Percentiles rank a stretch among this genome's conserved stretches.
phyloP scores from a whole-genome alignment of 139 green algal genomes.

The Coelastrella sp. region DNA sequence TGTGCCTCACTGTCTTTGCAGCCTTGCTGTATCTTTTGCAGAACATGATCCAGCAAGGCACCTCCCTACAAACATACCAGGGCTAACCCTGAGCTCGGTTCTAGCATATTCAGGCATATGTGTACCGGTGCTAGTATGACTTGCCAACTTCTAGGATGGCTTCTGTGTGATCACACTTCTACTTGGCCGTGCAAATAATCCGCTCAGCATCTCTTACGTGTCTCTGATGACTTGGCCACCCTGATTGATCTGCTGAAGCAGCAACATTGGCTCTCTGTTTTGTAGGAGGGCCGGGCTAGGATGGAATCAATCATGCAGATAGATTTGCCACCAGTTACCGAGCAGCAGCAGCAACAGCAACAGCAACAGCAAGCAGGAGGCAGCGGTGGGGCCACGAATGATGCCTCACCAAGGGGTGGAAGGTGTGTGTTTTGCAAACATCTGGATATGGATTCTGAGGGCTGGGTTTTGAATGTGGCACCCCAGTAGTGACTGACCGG shows the following conservation, averaged over 20 bases:
- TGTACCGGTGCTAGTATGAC: too few relatives aligned
- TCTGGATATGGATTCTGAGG: not conserved
- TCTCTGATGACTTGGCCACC: not conserved
- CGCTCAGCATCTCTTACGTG: not conserved
- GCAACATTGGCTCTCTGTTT: not conserved
- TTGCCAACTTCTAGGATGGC: too few relatives aligned
- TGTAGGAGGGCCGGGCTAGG: constrained; percentile 44
- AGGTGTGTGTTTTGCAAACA: not conserved
- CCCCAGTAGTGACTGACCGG: too few relatives aligned
- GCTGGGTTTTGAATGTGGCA: not conserved
- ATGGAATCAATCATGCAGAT: constrained; percentile 34
- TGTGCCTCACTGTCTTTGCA: too few relatives aligned
- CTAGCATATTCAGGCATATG: too few relatives aligned
- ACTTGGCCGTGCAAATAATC: too few relatives aligned
- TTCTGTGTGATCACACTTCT: too few relatives aligned
- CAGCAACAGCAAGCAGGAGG: constrained; percentile 37
- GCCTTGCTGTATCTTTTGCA: too few relatives aligned
- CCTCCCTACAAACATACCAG: too few relatives aligned
- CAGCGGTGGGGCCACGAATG: not conserved
- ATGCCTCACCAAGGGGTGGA: not conserved
- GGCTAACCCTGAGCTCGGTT: too few relatives aligned
- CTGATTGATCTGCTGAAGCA: too few relatives aligned
- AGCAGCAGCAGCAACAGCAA: not conserved
- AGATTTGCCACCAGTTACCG: not conserved
- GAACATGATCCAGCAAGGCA: too few relatives aligned